A percentile compares a stretch with the other conserved stretches of the same genome.
Conservation (phyloP, 257 asterid species). For the Capsicum pubescens region DNA sequence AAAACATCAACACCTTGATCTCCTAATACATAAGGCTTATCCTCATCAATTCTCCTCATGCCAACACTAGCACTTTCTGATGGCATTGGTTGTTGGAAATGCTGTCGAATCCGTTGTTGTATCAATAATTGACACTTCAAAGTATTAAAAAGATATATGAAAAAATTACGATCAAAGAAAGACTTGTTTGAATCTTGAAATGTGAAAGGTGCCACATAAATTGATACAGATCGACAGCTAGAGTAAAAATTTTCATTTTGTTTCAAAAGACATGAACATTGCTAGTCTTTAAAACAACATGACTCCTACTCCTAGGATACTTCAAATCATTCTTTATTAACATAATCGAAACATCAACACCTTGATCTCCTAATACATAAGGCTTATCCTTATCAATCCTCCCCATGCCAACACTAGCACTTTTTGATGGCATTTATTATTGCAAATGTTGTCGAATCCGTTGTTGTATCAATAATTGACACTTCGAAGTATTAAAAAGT, state of each 20-base stretch:
- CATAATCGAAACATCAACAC: constrained; percentile 26
- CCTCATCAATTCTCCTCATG: constrained; percentile 90
- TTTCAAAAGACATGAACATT: constrained; percentile 8
- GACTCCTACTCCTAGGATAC: constrained; percentile 67
- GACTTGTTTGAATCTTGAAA: too few relatives aligned
- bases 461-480: constrained; percentile 43
- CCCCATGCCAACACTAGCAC: constrained; percentile 79
- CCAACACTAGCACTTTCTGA: constrained; percentile 72
- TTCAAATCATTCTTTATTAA: constrained; percentile 38
- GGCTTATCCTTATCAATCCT: constrained; percentile 84
- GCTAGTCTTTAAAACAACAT: constrained; percentile 46
- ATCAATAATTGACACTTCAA: too few relatives aligned
- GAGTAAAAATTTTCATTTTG: too few relatives aligned
- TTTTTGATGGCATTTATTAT: constrained; percentile 44
- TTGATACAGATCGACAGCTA: too few relatives aligned
- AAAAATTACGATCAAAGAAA: too few relatives aligned
- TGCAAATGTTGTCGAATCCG: constrained; percentile 29
- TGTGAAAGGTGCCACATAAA: too few relatives aligned
- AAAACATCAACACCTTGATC: constrained; percentile 25
- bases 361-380: constrained; percentile 42
- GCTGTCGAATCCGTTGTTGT: constrained; percentile 37
- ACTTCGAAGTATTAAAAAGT: too few relatives aligned
- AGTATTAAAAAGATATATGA: too few relatives aligned
- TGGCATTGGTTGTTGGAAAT: constrained; percentile 22
- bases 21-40: constrained; percentile 53